Percentiles rank a stretch among this genome's conserved stretches.
Conservation (phyloP, 257 asterid species). For the Salvia miltiorrhiza region DNA sequence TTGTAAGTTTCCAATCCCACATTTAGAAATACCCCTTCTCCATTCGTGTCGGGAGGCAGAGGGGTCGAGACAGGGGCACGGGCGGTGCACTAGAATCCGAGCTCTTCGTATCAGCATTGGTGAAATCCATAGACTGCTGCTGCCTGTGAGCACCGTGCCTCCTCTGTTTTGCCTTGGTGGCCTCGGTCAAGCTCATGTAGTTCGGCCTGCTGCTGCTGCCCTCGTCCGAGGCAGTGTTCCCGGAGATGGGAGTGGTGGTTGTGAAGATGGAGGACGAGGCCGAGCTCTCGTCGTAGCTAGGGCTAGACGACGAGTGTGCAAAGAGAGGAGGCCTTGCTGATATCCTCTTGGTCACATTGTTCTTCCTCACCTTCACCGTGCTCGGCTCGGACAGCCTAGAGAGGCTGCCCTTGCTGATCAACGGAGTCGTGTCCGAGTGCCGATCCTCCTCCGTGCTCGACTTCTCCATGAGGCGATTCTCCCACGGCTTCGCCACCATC, state of each 20-base stretch:
- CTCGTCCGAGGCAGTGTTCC: constrained; percentile 55
- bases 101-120: constrained; percentile 48
- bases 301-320: constrained; percentile 71
- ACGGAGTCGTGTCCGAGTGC: constrained; percentile 39
- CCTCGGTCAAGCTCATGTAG: constrained; percentile 89
- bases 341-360: constrained; percentile 61
- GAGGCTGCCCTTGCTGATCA: constrained; percentile 26
- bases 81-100: constrained; percentile 34
- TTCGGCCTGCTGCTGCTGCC: constrained; percentile 50
- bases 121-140: constrained; percentile 79
- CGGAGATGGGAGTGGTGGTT: constrained; percentile 54
- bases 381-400: constrained; percentile 45
- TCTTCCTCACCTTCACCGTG: constrained; percentile 55
- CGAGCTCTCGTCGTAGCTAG: constrained; percentile 70
- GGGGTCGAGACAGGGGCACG: constrained; percentile 36
- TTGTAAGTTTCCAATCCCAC: constrained; percentile 32
- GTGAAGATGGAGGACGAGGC: constrained; percentile 84
- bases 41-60: constrained; percentile 42
- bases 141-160: constrained; percentile 47
- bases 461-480: constrained; percentile 76
- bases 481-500: constrained; percentile 99
- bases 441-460: constrained; percentile 33
- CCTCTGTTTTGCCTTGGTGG: constrained; percentile 88
- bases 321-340: constrained; percentile 63
- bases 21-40: constrained; percentile 35